Evolutionary conservation across 2,329 filamentous ascomycete genomes (phyloP), one percentile per base, ranked within the genome.

Genomic region (Xylariaceae sp.): DNA sequence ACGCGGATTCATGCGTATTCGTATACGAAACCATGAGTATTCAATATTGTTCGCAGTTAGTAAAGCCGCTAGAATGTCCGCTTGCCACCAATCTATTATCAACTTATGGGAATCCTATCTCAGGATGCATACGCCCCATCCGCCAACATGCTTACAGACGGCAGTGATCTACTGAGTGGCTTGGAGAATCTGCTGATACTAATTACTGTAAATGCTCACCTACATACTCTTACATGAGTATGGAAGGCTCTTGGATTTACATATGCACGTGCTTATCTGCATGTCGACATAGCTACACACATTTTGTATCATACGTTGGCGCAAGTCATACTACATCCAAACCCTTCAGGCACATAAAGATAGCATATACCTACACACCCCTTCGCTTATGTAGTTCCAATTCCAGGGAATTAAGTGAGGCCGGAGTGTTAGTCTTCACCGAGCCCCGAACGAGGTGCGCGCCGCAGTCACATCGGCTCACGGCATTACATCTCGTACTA

Each of bases 191-290:
- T 50, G 51, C 46, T 55, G 51, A 51, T 36, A 40, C 49, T 39
- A 50, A 36, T 35, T 52, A 42, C 55, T 52, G 40, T 21, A 58
- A 58, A 55, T 48, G 52, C 52, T 58, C 55, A 58, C 55, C 52
- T 58, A 58, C 55, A 58, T 57, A 30, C 16, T 42, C 29, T 37
- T n/a, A n/a, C n/a, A n/a, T n/a, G n/a, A n/a, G n/a, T n/a, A n/a
- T n/a, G n/a, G n/a, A n/a, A n/a, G n/a, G n/a, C n/a, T n/a, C n/a
- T n/a, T n/a, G n/a, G n/a, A n/a, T 32, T 44, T n/a, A 20, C 23
- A 48, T 39, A 37, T 48, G 33, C 8, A 36, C 36, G 20, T 43
- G 30, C 39, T 43, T 40, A 37, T 37, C 32, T 32, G 43, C 4
- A n/a, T 18, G 8, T 24, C n/a, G n/a, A n/a, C n/a, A n/a, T n/a